phyloP scores from a whole-genome alignment of 2,329 filamentous ascomycete genomes.

The Leptographium wingfieldii region DNA sequence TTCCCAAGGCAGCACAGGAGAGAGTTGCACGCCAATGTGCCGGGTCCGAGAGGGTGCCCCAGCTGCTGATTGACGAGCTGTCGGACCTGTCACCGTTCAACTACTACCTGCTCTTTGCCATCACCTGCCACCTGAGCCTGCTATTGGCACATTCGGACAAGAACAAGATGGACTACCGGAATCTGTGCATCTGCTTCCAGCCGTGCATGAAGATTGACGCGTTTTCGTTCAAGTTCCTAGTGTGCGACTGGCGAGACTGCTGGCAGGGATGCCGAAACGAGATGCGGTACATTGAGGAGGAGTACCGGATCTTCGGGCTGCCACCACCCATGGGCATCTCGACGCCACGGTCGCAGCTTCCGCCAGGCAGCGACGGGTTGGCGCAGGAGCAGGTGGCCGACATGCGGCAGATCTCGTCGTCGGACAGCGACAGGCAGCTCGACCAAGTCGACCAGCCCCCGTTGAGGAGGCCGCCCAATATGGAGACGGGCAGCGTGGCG shows the following conservation, averaged over 20 bases:
- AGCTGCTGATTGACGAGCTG: slow-evolving; percentile 74
- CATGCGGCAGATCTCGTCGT: slow-evolving; percentile 49
- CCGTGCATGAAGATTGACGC: slow-evolving; percentile 93
- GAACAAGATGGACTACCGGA: slow-evolving; percentile 97
- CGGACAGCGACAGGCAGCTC: slow-evolving; percentile 48
- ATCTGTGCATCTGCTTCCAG: slow-evolving; percentile 93
- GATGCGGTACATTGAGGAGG: slow-evolving; percentile 60
- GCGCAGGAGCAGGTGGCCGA: slow-evolving; percentile 18
- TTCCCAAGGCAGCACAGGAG: slow-evolving; percentile 74
- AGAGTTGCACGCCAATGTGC: slow-evolving; percentile 68
- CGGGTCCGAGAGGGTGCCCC: slow-evolving; percentile 67
- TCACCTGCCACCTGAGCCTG: slow-evolving; percentile 88
- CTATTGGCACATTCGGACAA: slow-evolving; percentile 83
- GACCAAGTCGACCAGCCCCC: slow-evolving; percentile 19
- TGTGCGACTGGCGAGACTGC: slow-evolving; percentile 90
- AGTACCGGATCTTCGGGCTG: slow-evolving; percentile 48
- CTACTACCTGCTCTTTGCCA: slow-evolving; percentile 94
- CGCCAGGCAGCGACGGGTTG: slow-evolving; percentile 9
- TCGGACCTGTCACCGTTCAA: slow-evolving; percentile 93
- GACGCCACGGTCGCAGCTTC: slow-evolving; percentile 10
- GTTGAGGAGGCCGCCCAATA: slow-evolving; percentile 28
- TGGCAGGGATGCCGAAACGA: slow-evolving; percentile 96
- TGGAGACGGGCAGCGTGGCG: slow-evolving; percentile 29
- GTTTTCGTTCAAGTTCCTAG: slow-evolving; percentile 89
- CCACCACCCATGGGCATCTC: slow-evolving; percentile 39